Percentiles rank a stretch among this genome's conserved stretches.
These are phyloP conservation scores for Pseudocercospora fuligena DNA, from an alignment of 2,329 filamentous ascomycete genomes.

Conservation along the genomic window DNA sequence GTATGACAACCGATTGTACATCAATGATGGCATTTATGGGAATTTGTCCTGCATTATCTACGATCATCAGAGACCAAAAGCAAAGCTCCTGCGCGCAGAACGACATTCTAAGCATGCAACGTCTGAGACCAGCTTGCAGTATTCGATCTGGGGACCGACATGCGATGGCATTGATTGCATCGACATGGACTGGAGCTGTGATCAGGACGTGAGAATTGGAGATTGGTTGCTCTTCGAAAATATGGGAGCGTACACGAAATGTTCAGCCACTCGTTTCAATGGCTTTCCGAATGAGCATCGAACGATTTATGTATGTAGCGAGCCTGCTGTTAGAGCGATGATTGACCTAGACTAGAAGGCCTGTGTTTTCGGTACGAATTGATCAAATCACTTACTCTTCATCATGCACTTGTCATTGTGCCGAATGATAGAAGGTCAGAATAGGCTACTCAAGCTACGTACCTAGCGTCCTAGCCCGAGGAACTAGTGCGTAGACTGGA, in stretches of 20 bases:
- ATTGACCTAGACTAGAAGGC: slow-evolving; percentile 4
- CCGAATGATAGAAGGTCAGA: background rate
- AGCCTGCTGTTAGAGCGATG: slow-evolving; percentile 69
- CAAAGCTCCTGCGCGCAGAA: slow-evolving; percentile 67
- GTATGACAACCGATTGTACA: slow-evolving; percentile 92
- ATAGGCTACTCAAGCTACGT: background rate
- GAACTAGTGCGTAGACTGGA: background rate
- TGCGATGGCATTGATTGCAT: slow-evolving; percentile 98
- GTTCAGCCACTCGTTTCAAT: slow-evolving; percentile 96
- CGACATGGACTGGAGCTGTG: slow-evolving; percentile 76
- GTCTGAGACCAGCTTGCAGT: slow-evolving; percentile 62
- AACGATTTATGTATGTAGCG: slow-evolving; percentile 92
- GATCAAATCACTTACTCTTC: background rate
- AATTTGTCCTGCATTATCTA: slow-evolving; percentile 99
- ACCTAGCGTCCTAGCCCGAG: background rate
- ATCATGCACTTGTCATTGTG: background rate
- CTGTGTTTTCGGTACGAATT: background rate
- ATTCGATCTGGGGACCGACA: slow-evolving; percentile 97
- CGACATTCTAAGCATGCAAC: slow-evolving; percentile 39
- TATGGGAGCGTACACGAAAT: slow-evolving; percentile 99
- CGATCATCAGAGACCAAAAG: slow-evolving; percentile 90
- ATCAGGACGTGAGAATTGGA: slow-evolving; percentile 80
- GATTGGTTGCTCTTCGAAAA: slow-evolving; percentile 99
- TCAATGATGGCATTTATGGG: slow-evolving; percentile 97
- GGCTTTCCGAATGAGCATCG: slow-evolving; percentile 93